These are phyloP conservation scores for Aspergillus carlsbadensis DNA, from an alignment of 495 filamentous ascomycete genomes.

Conservation along the genomic window DNA sequence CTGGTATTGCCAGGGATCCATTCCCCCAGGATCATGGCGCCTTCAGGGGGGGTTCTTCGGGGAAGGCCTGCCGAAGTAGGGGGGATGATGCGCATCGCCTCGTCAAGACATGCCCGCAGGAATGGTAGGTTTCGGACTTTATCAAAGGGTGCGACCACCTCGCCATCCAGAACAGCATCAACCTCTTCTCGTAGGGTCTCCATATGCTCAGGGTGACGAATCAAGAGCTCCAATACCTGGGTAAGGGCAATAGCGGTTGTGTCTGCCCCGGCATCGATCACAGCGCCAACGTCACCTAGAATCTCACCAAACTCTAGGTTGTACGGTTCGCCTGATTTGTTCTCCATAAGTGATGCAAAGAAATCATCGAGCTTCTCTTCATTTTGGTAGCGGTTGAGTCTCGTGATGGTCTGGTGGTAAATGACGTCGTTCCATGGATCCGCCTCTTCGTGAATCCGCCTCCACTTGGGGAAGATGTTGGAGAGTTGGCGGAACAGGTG, in stretches of 20 bases:
- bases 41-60: slow-evolving; percentile 31
- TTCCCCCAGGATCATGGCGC: slow-evolving; percentile 27
- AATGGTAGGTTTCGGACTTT: slow-evolving; percentile 35
- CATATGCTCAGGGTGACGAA: slow-evolving; percentile 48
- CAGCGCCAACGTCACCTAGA: slow-evolving; percentile 18
- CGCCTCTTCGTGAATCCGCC: neutral
- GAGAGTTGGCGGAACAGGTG: too few species aligned
- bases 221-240: slow-evolving; percentile 49
- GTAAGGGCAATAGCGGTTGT: slow-evolving; percentile 50
- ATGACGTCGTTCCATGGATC: slow-evolving; percentile 28
- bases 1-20: slow-evolving; percentile 32
- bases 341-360: slow-evolving; percentile 45
- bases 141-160: slow-evolving; percentile 34
- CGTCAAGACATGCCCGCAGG: slow-evolving; percentile 43
- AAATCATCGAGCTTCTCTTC: slow-evolving; percentile 52
- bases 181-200: slow-evolving; percentile 55
- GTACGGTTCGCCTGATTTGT: slow-evolving; percentile 35
- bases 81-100: slow-evolving; percentile 40
- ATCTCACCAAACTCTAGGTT: slow-evolving; percentile 20
- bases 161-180: slow-evolving; percentile 34
- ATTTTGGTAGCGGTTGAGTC: slow-evolving; percentile 32
- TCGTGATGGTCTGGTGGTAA: slow-evolving; percentile 23
- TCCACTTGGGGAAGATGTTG: too few species aligned
- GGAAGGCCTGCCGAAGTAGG: slow-evolving; percentile 29
- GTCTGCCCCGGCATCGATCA: slow-evolving; percentile 50